A percentile compares a stretch with the other conserved stretches of the same genome.
Conservation (phyloP, 1,139 yeast genomes). For the Suhomyces ambrosiae region DNA sequence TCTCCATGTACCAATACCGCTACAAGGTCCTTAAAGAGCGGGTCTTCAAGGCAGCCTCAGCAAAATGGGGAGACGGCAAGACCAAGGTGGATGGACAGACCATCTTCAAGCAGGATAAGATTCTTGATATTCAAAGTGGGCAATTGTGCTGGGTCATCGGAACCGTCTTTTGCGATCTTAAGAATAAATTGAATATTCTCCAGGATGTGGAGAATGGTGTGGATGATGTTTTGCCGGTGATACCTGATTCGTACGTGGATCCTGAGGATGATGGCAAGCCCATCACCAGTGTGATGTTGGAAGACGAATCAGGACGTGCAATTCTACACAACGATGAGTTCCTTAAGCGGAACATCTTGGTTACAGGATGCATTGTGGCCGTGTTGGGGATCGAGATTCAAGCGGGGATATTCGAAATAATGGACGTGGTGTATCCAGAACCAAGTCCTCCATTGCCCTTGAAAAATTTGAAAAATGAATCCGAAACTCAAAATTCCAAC, state of each 20-base stretch:
- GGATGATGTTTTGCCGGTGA: conserved; percentile 53
- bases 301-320: conserved; percentile 93
- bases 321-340: conserved; percentile 66
- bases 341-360: conserved; percentile 51
- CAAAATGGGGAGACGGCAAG: conserved; percentile 52
- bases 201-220: conserved; percentile 70
- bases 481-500: too few relatives aligned
- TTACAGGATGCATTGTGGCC: conserved; percentile 87
- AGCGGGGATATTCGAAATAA: conserved; percentile 82
- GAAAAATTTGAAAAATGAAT: conserved; percentile 11
- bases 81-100: conserved; percentile 36
- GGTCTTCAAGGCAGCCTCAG: conserved; percentile 47
- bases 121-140: conserved; percentile 71
- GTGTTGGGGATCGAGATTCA: conserved; percentile 82
- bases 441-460: conserved; percentile 46
- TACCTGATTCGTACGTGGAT: conserved; percentile 30
- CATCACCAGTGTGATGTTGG: conserved; percentile 71
- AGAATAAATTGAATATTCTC: conserved; percentile 79
- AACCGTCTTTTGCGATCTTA: conserved; percentile 82
- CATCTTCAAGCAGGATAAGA: conserved; percentile 55
- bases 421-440: conserved; percentile 76
- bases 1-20: conserved; percentile 69
- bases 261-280: conserved; percentile 16
- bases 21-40: conserved; percentile 55
- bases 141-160: conserved; percentile 89